Conservation (phyloP, 768 basidiomycete genomes). For the Phlebiopsis gigantea region DNA sequence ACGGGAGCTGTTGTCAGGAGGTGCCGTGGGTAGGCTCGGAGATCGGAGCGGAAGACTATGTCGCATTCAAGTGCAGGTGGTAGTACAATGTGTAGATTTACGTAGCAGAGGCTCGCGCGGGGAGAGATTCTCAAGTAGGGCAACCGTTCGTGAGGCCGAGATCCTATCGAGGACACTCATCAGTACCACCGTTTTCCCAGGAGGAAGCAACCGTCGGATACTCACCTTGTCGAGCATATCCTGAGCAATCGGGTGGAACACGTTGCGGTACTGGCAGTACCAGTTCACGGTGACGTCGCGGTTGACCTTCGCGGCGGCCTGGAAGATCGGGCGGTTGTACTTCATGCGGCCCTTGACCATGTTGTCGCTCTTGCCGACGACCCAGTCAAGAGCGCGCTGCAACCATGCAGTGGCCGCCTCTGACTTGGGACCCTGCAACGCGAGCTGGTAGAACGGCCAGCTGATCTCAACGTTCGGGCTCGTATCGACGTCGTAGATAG, state of each 20-base stretch:
- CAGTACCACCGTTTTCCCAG: neutral
- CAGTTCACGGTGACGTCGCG: conserved; percentile 41
- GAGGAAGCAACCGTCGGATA: too few relatives aligned
- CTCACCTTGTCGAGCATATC: conserved; percentile 70
- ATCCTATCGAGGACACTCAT: neutral
- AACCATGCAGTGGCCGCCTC: conserved; percentile 45
- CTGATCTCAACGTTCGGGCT: conserved; percentile 77
- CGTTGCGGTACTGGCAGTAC: conserved; percentile 42
- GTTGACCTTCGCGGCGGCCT: conserved; percentile 49
- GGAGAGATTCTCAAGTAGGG: too few relatives aligned
- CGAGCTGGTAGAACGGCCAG: conserved; percentile 71
- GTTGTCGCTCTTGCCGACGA: conserved; percentile 55
- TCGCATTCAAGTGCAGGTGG: neutral
- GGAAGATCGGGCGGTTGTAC: conserved; percentile 69
- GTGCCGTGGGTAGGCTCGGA: neutral
- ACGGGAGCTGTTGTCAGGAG: neutral
- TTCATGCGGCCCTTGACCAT: conserved; percentile 79
- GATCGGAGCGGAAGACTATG: neutral
- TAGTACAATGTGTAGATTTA: neutral
- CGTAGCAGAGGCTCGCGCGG: neutral
- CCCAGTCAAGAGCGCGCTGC: conserved; percentile 51
- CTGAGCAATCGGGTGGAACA: conserved; percentile 76
- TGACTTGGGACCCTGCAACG: conserved; percentile 45
- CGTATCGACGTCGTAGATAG: conserved; percentile 39
- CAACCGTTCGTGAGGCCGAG: neutral